phyloP scores from a whole-genome alignment of 2,329 filamentous ascomycete genomes.

The Fusarium piperis region DNA sequence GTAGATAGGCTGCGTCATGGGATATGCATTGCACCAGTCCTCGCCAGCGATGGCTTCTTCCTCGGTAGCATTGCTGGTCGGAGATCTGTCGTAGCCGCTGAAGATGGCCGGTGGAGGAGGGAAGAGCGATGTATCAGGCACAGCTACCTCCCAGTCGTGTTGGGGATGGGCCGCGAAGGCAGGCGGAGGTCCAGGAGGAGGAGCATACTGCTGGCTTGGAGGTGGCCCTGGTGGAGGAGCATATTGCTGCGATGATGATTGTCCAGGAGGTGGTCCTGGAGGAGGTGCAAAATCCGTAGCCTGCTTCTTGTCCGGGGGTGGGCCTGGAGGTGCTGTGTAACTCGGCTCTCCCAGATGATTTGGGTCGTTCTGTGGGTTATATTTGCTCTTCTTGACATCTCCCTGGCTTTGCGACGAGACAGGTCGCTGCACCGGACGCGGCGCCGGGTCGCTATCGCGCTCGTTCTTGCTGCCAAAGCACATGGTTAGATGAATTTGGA shows the following conservation, averaged over 20 bases:
- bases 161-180: constrained; percentile 42
- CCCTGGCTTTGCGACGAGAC: constrained; percentile 40
- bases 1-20: constrained; percentile 64
- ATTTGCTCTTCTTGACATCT: constrained; percentile 42
- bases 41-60: constrained; percentile 72
- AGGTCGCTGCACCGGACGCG: constrained; percentile 51
- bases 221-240: constrained; percentile 47
- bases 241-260: constrained; percentile 18
- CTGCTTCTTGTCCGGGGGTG: constrained; percentile 43
- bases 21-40: constrained; percentile 70
- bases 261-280: constrained; percentile 13
- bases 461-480: constrained; percentile 61
- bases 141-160: constrained; percentile 76
- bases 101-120: constrained; percentile 77
- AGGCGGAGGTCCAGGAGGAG: constrained; percentile 49
- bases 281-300: constrained; percentile 19
- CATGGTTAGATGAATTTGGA: constrained; percentile 47
- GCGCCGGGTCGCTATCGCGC: constrained; percentile 50
- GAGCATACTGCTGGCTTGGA: constrained; percentile 40
- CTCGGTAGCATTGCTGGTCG: constrained; percentile 74
- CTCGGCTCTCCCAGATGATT: constrained; percentile 32
- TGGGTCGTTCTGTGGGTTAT: constrained; percentile 38
- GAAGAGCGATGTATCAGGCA: constrained; percentile 77
- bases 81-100: constrained; percentile 69
- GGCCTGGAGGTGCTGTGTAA: constrained; percentile 43